Evolutionary conservation across 192 early-diverging fungal genomes (phyloP).

Genomic region (Coemansia sp.): DNA sequence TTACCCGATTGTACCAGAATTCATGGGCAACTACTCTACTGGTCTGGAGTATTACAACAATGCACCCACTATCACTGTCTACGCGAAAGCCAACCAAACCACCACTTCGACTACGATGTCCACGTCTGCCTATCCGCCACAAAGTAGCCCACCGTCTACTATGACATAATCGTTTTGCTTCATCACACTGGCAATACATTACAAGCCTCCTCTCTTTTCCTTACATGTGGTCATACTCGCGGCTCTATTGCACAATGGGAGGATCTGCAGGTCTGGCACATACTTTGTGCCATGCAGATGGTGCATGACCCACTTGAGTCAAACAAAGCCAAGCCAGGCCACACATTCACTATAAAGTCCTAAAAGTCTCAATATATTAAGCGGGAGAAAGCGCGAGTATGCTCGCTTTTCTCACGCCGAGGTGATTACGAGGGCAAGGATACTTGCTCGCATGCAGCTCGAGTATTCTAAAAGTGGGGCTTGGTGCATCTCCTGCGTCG

Average conservation of each 20-base stretch:
- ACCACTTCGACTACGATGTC: background rate
- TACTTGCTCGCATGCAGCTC: background rate
- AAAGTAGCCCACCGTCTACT: slow-evolving; percentile 2
- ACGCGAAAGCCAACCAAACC: slow-evolving; percentile 8
- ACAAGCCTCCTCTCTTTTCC: background rate
- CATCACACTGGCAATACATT: background rate
- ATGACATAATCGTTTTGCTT: background rate
- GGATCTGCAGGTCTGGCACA: background rate
- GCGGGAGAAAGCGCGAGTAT: background rate
- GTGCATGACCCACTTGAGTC: background rate
- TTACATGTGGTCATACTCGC: background rate
- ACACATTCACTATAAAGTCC: background rate
- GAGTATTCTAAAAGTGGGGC: background rate
- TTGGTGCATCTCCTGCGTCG: background rate
- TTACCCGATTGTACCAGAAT: slow-evolving; percentile 51
- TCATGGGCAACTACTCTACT: slow-evolving; percentile 17
- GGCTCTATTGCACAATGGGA: background rate
- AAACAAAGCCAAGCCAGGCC: background rate
- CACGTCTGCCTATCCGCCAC: background rate
- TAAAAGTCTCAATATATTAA: background rate
- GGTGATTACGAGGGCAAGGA: slow-evolving; percentile 18
- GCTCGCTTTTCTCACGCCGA: background rate
- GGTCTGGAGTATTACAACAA: slow-evolving; percentile 12
- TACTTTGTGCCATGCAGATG: background rate
- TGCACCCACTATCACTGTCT: slow-evolving; percentile 19